Base-by-base conservation (phyloP, 345 rosid species). In the Salix arbutifolia region DNA sequence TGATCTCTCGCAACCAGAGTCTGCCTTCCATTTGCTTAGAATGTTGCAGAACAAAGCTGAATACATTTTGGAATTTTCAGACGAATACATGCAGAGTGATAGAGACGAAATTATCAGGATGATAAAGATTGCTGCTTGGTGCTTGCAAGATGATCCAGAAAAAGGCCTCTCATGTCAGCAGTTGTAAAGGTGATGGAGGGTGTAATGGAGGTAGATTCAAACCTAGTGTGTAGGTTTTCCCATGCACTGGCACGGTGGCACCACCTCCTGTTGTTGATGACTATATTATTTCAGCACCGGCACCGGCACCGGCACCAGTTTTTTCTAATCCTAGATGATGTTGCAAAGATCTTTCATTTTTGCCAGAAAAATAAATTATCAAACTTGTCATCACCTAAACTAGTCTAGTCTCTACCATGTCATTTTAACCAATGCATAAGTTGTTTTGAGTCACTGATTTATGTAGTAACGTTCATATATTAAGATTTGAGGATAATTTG, bases 241-340 rank as follows among this genome's bases (percentile, higher is more conserved):
- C 33, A 9, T 30, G 37, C 42, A 17, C 42, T 5, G 14, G 23
- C 33, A 31, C 33, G 33, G 33, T 31, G 33, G 33, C 33, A 16
- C 62, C 53, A 52, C 61, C 70, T 74, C 70, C 77, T 74, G 61
- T 4, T 28, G 46, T 7, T 44, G 69, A 31, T 5, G 30, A 14
- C 1, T 13, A 21, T 25, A 19, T 65, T 64, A 14, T 28, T 18
- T 74, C 70, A 35, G 52, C 33, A 48, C 64, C n/a, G n/a, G n/a
- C n/a, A n/a, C n/a, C 62, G 25, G 17, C 69, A 31, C 25, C 2
- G 23, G 37, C 71, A 21, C n/a, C 74, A 21, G 16, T 53, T 28
- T 30, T 72, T 62, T 72, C 74, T 31, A 30, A 25, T 31, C 65
- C 74, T 21, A 72, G 74, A 72, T 72, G 74, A 72, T 5, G 60